Conservation (phyloP, 805 yeast species). For the Saccharomyces paradoxus region DNA sequence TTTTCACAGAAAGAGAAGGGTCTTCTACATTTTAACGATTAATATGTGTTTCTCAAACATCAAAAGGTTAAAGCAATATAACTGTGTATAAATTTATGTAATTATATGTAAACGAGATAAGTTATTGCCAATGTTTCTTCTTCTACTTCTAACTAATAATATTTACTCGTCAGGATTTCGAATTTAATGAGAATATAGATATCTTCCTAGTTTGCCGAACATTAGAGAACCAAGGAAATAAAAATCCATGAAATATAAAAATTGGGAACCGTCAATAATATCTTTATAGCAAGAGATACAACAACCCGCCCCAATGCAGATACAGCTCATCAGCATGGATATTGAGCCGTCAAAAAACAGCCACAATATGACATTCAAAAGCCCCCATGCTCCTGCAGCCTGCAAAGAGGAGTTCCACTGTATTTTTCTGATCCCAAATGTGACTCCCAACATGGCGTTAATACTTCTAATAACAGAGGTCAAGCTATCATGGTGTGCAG, state of each 20-base stretch:
- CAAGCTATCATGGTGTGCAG: slow-evolving; percentile 7
- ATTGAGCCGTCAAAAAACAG: slow-evolving; percentile 48
- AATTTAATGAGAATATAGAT: slow-evolving; percentile 28
- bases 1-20: not conserved
- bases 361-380: slow-evolving; percentile 57
- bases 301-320: slow-evolving; percentile 18
- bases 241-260: slow-evolving; percentile 34
- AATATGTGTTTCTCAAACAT: not conserved
- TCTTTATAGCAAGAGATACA: slow-evolving; percentile 13
- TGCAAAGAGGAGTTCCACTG: slow-evolving; percentile 64
- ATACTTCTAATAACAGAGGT: slow-evolving; percentile 18
- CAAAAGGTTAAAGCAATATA: not conserved
- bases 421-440: slow-evolving; percentile 59
- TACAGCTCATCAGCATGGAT: slow-evolving; percentile 40
- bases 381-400: slow-evolving; percentile 52
- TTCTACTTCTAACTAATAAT: no score
- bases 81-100: not conserved
- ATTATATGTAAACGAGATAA: not conserved
- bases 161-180: not conserved
- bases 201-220: slow-evolving; percentile 60
- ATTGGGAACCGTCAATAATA: slow-evolving; percentile 14
- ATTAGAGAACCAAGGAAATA: slow-evolving; percentile 55
- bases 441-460: slow-evolving; percentile 61
- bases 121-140: no score
- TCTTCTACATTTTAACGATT: not conserved